A percentile compares a stretch with the other conserved stretches of the same genome.
These are phyloP conservation scores for Russula lepida DNA, from an alignment of 768 basidiomycete species.

Conservation along the genomic window DNA sequence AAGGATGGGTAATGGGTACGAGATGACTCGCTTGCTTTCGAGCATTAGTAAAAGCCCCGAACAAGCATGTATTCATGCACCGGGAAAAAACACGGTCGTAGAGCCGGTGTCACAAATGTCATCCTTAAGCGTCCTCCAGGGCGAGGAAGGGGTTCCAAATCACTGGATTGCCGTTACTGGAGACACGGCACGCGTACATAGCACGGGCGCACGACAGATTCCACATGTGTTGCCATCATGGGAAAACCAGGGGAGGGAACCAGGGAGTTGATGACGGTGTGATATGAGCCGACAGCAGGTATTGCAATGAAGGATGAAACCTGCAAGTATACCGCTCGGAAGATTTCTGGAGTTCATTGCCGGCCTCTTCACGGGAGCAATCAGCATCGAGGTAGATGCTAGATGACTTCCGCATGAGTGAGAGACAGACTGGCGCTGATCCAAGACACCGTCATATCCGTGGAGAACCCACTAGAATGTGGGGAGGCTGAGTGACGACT, in stretches of 20 bases:
- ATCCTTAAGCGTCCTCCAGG: background rate
- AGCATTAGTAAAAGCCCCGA: background rate
- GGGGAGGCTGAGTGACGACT: background rate
- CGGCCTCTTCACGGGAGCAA: background rate
- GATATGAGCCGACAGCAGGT: background rate
- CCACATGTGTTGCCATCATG: background rate
- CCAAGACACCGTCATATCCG: background rate
- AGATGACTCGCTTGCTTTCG: background rate
- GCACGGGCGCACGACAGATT: background rate
- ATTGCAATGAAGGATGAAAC: too few relatives aligned
- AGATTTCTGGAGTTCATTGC: background rate
- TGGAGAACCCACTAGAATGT: background rate
- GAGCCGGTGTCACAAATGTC: background rate
- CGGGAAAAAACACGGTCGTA: background rate
- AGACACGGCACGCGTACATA: background rate
- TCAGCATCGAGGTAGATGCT: background rate
- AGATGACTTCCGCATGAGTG: background rate
- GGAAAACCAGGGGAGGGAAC: background rate
- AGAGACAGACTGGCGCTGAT: background rate
- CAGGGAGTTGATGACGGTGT: background rate
- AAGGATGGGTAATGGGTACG: background rate
- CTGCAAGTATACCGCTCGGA: background rate
- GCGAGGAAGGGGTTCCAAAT: background rate
- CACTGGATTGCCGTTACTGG: background rate
- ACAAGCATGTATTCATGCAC: background rate